Evolutionary conservation across 163 green algal genomes (phyloP), one percentile per base, ranked within the genome.

Genomic region (Prototheca wickerhamii): DNA sequence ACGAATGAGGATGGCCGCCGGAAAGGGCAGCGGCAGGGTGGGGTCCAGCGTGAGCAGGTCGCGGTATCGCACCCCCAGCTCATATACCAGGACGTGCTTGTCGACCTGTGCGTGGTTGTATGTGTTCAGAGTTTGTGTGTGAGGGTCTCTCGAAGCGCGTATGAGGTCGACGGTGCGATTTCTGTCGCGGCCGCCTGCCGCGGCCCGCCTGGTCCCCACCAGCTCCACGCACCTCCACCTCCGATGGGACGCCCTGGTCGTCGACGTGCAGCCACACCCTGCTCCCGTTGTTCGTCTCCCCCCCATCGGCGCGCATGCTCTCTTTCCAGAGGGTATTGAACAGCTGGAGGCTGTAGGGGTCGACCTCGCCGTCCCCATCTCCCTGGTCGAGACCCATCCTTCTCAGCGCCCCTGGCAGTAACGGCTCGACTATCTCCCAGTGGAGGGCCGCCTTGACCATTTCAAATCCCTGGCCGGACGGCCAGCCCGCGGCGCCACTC

Each of bases 1-100:
- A 6, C 79, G 69, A 17, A 84, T 78, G 20, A 82, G 69, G 32
- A 84, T 70, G 40, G 35, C 40, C 2, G 70, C 55, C 2, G 76
- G 76, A 49, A 82, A 82, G 20, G 71, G 58, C n/a, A 73, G 28
- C 23, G 66, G 57, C 7, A 74, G 50, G 1, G 65, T 65, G 6
- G 71, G 65, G 60, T 78, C 71, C 31, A 78, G 52, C 0, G 43
- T 49, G 20, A 67, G 50, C 42, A 79, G 63, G 63, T 79, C 72
- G 23, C 72, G 63, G 69, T 79, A 79, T 6, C 68, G 32, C 23
- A 79, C 31, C 4, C 59, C 40, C 58, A 79, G 42, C n/a, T 65
- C 49, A 0, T 30, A 5, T n/a, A 76, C 62, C 28, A 79, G 28
- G 1, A 18, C 15, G 23, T 73, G 61, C 55, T 70, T 76, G 58